Evolutionary conservation across 768 basidiomycete species (phyloP), one percentile per base, ranked within the genome.

Genomic region (Mycena vitilis): DNA sequence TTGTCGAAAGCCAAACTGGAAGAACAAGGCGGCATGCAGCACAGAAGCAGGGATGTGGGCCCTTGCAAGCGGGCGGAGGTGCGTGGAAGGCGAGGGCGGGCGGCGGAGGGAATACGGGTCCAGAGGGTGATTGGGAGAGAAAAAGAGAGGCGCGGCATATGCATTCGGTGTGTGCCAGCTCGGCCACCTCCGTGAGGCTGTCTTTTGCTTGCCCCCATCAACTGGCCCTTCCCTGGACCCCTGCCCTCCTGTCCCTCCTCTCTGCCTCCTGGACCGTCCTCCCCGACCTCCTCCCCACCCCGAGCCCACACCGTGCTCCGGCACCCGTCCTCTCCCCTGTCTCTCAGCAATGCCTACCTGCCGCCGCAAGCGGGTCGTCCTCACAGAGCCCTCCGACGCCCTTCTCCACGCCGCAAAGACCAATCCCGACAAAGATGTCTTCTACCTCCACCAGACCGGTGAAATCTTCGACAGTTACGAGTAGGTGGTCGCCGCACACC

Each of bases 391-490:
- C 71, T 88, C 92, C 60, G 86, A 87, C 53, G 80, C 87, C 73
- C 89, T 95, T 77, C 84, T 93, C 70, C 86, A 88, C 70, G 86
- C 88, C 66, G 84, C 85, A 75, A 85, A 88, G 78, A 80, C 87
- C 49, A 87, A 90, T 83, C 89, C 89, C 42, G 82, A 84, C 79
- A 88, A 83, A 76, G 89, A 91, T 72, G 96, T 98, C 79, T 99
- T 90, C 83, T 96, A 94, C 84, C 91, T 99, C 76, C 84, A 90
- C 71, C 91, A 95, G 80, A 99, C 97, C 4, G 97, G 96, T 76
- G 97, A 99, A 88, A 94, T 99, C 81, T 99, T 99, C 79, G 91
- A 95, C 71, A 91, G 91, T 77, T 99, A 98, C 78, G 96, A 98
- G 96, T 98, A 76, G 77, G 94, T 86, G 63, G 63, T 75, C 69